phyloP scores from a whole-genome alignment of 2,329 filamentous ascomycete species.

The Calonectria pauciramosa region DNA sequence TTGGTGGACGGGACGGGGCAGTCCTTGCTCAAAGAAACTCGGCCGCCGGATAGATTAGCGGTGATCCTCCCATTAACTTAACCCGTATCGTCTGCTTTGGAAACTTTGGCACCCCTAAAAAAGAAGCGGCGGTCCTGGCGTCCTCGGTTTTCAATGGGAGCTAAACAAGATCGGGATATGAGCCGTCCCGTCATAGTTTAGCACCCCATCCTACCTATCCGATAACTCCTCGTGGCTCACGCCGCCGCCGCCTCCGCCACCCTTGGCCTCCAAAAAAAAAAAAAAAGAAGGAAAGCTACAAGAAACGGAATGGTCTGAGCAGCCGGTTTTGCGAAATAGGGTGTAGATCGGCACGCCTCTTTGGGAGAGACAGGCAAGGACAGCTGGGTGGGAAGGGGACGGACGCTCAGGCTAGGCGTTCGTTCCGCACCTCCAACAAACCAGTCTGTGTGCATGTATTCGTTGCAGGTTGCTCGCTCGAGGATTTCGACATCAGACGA shows the following conservation, averaged over 20 bases:
- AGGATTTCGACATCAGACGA: conserved; percentile 21
- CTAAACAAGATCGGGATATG: conserved; percentile 30
- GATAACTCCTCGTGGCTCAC: background rate
- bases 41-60: conserved; percentile 11
- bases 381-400: conserved; percentile 7
- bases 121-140: conserved; percentile 20
- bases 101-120: background rate
- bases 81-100: background rate
- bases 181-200: conserved; percentile 24
- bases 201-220: background rate
- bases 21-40: background rate
- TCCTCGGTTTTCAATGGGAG: conserved; percentile 8
- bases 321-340: background rate
- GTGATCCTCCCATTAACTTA: conserved; percentile 13
- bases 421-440: conserved; percentile 28
- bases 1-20: background rate
- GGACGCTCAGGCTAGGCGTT: conserved; percentile 34
- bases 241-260: background rate
- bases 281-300: background rate
- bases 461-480: background rate
- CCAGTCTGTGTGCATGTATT: background rate
- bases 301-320: conserved; percentile 4
- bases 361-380: background rate
- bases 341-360: conserved; percentile 1
- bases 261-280: background rate